Base-by-base conservation (phyloP, 805 yeast genomes). In the Pichia rugopelliculosa region DNA sequence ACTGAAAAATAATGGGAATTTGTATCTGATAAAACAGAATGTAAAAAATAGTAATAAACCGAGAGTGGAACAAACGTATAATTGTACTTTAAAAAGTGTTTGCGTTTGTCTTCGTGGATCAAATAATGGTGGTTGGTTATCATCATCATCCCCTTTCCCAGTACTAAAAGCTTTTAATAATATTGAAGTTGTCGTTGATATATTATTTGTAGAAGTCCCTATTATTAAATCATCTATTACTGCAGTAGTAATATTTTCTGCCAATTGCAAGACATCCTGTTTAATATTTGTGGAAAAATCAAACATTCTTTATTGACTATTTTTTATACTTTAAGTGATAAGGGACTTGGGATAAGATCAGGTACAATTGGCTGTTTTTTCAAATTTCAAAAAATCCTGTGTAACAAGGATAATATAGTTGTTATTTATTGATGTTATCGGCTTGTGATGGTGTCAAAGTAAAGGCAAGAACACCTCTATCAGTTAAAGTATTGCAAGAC, bases 1-100 rank as follows among this genome's bases (percentile, higher is more conserved):
- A 13, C 81, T 79, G 56, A 77, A 79, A 48, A 79, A 69, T 49
- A 77, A 72, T 10, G 84, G 84, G 69, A 81, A 76, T 50, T 70
- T 68, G 53, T 72, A 72, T 44, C 84, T 61, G 26, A 74, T 61
- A 27, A 74, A 52, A 53, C 84, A 79, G 57, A 79, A 79, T 21
- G 72, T 54, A 12, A 71, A 43, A 49, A 79, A 76, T 23, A 77
- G 68, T 11, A 69, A 50, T 8, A 67, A 30, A 0, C 84, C 84
- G n/a, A 73, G 58, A 41, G 68, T 57, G 3, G 72, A 56, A 50
- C 82, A 77, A 36, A 79, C 65, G 48, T 68, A 65, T 42, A 79
- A 61, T 57, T 79, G 84, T 13, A 79, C 75, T 42, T 70, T 71
- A 61, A 79, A 79, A 44, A 79, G 79, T n/a, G 80, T 69, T 59